phyloP scores from a whole-genome alignment of 148 eudicot genomes.

The Vaccinium macrocarpon region DNA sequence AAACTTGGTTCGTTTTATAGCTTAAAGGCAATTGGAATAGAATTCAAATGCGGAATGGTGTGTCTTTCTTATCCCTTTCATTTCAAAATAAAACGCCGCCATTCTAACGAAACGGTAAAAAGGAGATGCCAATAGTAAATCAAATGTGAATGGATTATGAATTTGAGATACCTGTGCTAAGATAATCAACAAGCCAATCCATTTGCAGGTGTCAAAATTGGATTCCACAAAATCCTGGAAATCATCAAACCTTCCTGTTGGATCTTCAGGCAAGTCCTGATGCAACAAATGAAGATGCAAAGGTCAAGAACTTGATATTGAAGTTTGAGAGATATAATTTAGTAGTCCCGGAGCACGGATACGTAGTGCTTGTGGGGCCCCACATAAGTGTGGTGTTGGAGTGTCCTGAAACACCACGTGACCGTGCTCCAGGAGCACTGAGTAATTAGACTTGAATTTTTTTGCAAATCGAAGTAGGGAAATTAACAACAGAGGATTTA shows the following conservation, averaged over 20 bases:
- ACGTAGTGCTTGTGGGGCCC: no score
- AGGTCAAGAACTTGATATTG: neutral
- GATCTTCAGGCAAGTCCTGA: conserved; percentile 66
- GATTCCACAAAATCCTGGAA: conserved; percentile 41
- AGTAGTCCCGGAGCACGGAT: no score
- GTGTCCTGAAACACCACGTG: no score
- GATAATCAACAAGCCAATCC: conserved; percentile 28
- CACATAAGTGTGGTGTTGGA: no score
- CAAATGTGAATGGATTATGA: neutral
- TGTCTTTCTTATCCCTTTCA: neutral
- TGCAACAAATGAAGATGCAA: neutral
- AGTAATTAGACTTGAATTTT: neutral
- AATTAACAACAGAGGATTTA: conserved; percentile 5
- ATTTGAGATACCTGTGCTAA: conserved; percentile 37
- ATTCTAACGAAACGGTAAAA: no score
- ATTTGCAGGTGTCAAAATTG: conserved; percentile 27
- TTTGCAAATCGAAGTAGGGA: neutral
- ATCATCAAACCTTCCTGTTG: conserved; percentile 42
- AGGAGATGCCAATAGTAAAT: neutral
- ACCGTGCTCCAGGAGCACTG: no score
- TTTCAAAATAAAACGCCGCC: no score
- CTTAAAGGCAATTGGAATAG: neutral
- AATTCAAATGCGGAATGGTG: neutral
- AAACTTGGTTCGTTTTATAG: neutral
- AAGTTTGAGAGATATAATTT: neutral